Evolutionary conservation across 805 yeast species (phyloP).

Genomic region (Saccharomycopsis amapae): DNA sequence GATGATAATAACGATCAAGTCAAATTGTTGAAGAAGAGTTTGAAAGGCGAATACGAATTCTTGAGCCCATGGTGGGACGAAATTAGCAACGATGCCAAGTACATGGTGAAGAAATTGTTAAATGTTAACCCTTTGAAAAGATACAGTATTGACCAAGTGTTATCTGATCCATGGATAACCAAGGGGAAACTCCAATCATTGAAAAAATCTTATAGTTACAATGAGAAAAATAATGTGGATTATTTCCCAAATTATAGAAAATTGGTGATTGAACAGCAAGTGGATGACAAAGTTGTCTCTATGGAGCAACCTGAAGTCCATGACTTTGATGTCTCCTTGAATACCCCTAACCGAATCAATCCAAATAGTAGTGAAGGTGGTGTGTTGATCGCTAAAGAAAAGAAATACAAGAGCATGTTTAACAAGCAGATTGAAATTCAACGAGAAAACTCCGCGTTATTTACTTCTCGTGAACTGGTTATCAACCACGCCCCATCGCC

Average conservation of each 20-base stretch:
- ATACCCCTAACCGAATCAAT: not conserved
- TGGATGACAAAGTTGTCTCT: too few species aligned
- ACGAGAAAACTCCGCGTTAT: too few species aligned
- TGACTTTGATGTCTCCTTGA: too few species aligned
- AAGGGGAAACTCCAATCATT: constrained; percentile 8
- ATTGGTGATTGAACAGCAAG: too few species aligned
- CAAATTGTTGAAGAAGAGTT: constrained; percentile 57
- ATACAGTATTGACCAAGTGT: constrained; percentile 59
- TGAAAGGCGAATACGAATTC: constrained; percentile 67
- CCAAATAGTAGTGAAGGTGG: not conserved
- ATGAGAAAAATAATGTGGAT: constrained; percentile 2
- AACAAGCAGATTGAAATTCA: constrained; percentile 15
- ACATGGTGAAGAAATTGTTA: constrained; percentile 56
- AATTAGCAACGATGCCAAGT: constrained; percentile 62
- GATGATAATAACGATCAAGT: constrained; percentile 57
- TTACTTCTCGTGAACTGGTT: too few species aligned
- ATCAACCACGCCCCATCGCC: too few species aligned
- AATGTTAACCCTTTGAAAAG: constrained; percentile 64
- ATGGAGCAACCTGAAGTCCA: too few species aligned
- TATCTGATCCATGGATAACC: constrained; percentile 61
- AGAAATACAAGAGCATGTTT: constrained; percentile 11
- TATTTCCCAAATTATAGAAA: constrained; percentile 11
- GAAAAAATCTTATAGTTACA: not conserved
- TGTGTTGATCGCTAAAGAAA: constrained; percentile 6
- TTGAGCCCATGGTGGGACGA: constrained; percentile 88